Evolutionary conservation across 257 asterid genomes (phyloP), one percentile per base, ranked within the genome.

Genomic region (Jasminum sambac): DNA sequence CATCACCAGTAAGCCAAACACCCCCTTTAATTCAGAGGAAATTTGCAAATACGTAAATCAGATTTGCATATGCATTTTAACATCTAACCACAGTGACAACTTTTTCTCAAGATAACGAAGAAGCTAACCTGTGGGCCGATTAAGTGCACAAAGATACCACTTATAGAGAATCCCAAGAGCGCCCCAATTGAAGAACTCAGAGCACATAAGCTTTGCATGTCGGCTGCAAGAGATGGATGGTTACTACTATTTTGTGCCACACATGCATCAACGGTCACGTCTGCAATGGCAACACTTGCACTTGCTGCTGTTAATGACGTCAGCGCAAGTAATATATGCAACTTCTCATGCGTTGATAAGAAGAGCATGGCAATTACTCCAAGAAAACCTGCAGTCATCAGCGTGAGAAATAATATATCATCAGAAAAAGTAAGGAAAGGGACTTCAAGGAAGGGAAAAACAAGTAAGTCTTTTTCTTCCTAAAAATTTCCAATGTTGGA

Each of bases 231-330:
- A 43, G 87, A 82, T 64, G 94, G 96, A 78, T 82, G 88, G 60
- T 40, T 68, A 57, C 93, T 92, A 8, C 99, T 95, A 42, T 85
- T 91, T 80, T 91, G 96, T 8, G 96, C 98, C 62, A 91, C 97
- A 57, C 98, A 95, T 24, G 99, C 99, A 76, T 95, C 99, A 7
- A 95, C 87, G 12, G 99, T 95, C 63, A 95, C 99, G 55, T 95
- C 99, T 12, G 99, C 98, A 68, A 95, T 91, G 8, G 99, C 99
- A 66, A 89, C 98, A 19, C 97, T 91, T 59, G 98, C 96, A 84
- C 98, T 91, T 66, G 84, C 94, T 48, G 98, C 90, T 41, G 98
- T 89, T 78, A 95, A 52, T 34, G 88, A 80, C 70, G 91, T 81
- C 63, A 95, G 68, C 21, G 99, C 95, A 41, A 88, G 60, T 63